Base-by-base conservation (phyloP, 2,329 filamentous ascomycete genomes). In the Alternaria incomplexa region DNA sequence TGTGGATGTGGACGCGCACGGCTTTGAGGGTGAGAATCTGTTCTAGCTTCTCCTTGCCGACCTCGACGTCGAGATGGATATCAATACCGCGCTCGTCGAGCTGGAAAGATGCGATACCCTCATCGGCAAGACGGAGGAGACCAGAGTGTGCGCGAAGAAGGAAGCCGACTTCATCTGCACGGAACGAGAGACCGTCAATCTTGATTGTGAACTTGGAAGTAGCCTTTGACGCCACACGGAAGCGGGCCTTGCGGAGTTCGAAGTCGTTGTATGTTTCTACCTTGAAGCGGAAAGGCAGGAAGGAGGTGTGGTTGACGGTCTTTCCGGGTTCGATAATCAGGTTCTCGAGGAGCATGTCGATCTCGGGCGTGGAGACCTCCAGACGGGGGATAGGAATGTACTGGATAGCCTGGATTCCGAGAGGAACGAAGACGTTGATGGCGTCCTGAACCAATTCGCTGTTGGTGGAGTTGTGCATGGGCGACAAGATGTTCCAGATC, bases 21-120 rank as follows among this genome's bases (percentile, higher is more conserved):
- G 86, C 86, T 43, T 89, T 88, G 6, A 98, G 85, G 0, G 90
- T 89, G 9, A 98, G 85, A 11, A 98, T 91, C 72, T 94, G 89
- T 73, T 97, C 94, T 3, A 96, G 81, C 2, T 86, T 85, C 66
- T 94, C 91, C 62, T 90, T 90, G 51, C 90, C 91, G 56, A 98
- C 88, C 75, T 97, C 93, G 0, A 97, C 82, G 69, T 97, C 93
- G 6, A 97, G 82, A 26, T 92, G 89, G 53, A 98, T 87, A 77
- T 97, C 95, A 61, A 97, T 89, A 17, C 95, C 95, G 20, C 92
- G 88, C 70, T 95, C 89, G 77, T 97, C 95, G 6, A 98, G 87
- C 47, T 88, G 88, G 79, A 98, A 93, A 28, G 91, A 93, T 6
- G 91, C 93, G 51, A 97, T 91, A 5, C 95, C 95, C 77, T 93